A percentile compares a stretch with the other conserved stretches of the same genome.
These are phyloP conservation scores for Auricularia auricula-judae DNA, from an alignment of 768 basidiomycete genomes.

Conservation along the genomic window DNA sequence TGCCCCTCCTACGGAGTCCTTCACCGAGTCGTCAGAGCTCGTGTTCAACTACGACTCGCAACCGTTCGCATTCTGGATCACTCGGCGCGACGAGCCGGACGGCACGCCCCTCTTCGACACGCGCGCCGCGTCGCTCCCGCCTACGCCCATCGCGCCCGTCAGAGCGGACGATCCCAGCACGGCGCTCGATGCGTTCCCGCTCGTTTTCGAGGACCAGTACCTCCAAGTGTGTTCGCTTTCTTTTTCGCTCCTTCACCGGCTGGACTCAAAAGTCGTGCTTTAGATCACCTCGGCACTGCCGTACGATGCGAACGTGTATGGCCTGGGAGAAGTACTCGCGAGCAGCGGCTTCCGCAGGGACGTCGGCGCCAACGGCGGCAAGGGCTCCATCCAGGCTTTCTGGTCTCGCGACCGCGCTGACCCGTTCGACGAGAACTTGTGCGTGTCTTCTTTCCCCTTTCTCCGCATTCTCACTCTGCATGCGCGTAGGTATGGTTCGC, in stretches of 20 bases:
- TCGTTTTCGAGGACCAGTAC: constrained; percentile 75
- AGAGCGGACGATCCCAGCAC: constrained; percentile 39
- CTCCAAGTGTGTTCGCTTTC: constrained; percentile 37
- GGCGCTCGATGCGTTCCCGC: constrained; percentile 50
- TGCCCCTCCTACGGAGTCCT: constrained; percentile 21
- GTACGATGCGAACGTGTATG: constrained; percentile 59
- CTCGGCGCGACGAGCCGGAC: constrained; percentile 47
- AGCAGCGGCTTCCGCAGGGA: constrained; percentile 60
- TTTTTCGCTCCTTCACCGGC: background rate
- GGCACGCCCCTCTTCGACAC: constrained; percentile 60
- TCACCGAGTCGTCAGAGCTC: constrained; percentile 41
- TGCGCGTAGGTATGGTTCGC: constrained; percentile 49
- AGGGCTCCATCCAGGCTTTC: constrained; percentile 52
- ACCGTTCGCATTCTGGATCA: constrained; percentile 77
- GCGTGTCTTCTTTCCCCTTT: constrained; percentile 13
- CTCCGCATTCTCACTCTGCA: background rate
- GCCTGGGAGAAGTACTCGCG: constrained; percentile 61
- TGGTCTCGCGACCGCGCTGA: constrained; percentile 56
- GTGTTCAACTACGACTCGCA: constrained; percentile 52
- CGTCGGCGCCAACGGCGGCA: constrained; percentile 35
- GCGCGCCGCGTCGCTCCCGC: constrained; percentile 46
- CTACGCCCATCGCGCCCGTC: constrained; percentile 44
- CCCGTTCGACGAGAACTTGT: constrained; percentile 59
- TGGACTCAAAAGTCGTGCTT: background rate
- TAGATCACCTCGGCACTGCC: constrained; percentile 60